phyloP scores from a whole-genome alignment of 2,329 filamentous ascomycete species.

The Fusarium mangiferae region DNA sequence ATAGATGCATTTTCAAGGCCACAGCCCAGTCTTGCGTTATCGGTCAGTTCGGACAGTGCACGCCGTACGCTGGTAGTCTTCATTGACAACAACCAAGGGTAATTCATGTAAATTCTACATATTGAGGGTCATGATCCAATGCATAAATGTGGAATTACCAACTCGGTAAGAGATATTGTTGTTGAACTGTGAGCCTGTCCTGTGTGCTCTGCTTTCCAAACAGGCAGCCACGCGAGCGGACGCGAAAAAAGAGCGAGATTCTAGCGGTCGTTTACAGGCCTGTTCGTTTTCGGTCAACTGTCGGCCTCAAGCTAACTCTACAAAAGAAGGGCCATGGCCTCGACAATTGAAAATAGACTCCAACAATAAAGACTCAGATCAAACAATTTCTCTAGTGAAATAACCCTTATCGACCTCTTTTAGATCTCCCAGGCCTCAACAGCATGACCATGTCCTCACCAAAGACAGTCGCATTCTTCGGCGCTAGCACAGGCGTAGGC shows the following conservation, averaged over 20 bases:
- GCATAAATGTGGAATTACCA: rapidly evolving
- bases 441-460: not conserved
- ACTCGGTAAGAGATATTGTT: not conserved
- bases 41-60: rapidly evolving
- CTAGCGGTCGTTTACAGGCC: not conserved
- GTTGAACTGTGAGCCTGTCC: not conserved
- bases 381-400: no score
- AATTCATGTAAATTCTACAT: not conserved
- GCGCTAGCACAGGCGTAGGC: conserved; percentile 62
- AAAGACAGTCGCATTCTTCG: conserved; percentile 62
- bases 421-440: no score
- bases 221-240: not conserved
- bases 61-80: not conserved
- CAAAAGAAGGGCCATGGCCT: not conserved
- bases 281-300: conserved; percentile 25
- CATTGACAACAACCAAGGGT: not conserved
- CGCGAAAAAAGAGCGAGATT: conserved; percentile 21
- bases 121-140: not conserved
- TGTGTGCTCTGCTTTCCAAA: not conserved
- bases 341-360: not conserved
- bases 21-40: not conserved
- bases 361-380: not conserved
- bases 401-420: not conserved
- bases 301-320: not conserved
- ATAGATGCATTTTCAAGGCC: not conserved